Evolutionary conservation across 2,329 filamentous ascomycete species (phyloP), one percentile per base, ranked within the genome.

Genomic region (Ascocoryne sarcoides): DNA sequence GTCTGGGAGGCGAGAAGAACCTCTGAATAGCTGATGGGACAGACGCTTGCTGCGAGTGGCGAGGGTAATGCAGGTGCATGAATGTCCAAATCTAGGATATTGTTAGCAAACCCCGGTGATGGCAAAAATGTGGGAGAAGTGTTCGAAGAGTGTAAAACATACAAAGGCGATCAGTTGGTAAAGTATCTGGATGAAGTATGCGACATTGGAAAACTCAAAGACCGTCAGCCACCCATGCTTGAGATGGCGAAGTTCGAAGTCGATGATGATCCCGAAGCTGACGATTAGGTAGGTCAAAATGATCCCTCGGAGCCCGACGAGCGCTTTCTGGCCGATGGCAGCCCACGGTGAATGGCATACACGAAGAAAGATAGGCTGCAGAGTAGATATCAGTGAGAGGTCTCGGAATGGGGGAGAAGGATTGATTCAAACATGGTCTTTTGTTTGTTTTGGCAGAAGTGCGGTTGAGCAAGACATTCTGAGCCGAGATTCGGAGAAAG

Each of bases 301-400:
- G 15, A 55, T 21, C 26, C 44, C 45, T 36, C 58, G 53, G 16
- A 56, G 41, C 10, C 42, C 36, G 18, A 57, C 39, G 14, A 61
- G 48, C 7, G 42, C 36, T 32, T 53, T 57, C 34, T 60, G 56
- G 14, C 50, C 45, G 14, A 62, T 50, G 16, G 16, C 39, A 28
- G 36, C 21, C 57, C 58, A 61, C 48, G 58, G 58, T 10, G 58
- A 58, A 40, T 61, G 57, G 45, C 56, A 61, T 37, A 56, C 51
- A 17, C 58, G 56, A 26, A 60, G 50, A 34, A 60, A 60, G 51
- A 60, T 60, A 26, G 58, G 49, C 48, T 60, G 30, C 5, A 19
- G 23, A 4, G 23, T 26, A n/a, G n/a, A n/a, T n/a, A 28, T 47
- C 15, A 49, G 45, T n/a, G 36, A 26, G 19, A 26, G 26, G 21